Evolutionary conservation across 345 rosid genomes (phyloP), one percentile per base, ranked within the genome.

Genomic region (Aquilaria malaccensis): DNA sequence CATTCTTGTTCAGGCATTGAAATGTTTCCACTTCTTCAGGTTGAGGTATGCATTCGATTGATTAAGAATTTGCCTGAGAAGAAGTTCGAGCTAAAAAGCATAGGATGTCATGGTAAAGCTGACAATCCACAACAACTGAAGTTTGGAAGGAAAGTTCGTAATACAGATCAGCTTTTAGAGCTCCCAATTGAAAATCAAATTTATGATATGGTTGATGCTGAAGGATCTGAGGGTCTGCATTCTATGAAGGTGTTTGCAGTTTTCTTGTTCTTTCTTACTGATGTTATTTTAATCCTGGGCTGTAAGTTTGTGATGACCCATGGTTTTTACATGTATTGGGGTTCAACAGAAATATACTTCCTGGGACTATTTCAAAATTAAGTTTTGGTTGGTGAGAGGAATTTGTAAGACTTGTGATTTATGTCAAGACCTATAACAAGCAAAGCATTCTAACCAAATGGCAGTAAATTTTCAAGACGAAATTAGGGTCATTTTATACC

Each of bases 161-260:
- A 66, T 64, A 78, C 74, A 58, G 96, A 89, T 50, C 96, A 89
- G 69, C 76, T 87, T 30, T 76, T 78, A 48, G 97, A 93, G 76
- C 96, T 93, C 72, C 78, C 90, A 13, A 70, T 89, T 64, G 96
- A 87, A 59, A 83, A 79, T 77, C 96, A 90, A 79, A 80, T 88
- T 72, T 83, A 85, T 79, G 95, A 93, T 74, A 79, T 88, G 81
- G 84, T 93, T 62, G 85, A 80, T 77, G 88, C 87, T 52, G 86
- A 75, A 76, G 93, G 88, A 71, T 78, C 85, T 60, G 76, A 76
- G 33, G 98, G 97, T 45, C 73, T 83, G 72, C 71, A 82, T 61
- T 62, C 74, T 63, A 83, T 81, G 82, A 93, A 86, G 96, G 98
- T 93, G 53, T 45, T 67, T 54, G 55, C 50, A 61, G 56, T 67